phyloP scores from a whole-genome alignment of 768 basidiomycete genomes.

The Tricholoma furcatifolium region DNA sequence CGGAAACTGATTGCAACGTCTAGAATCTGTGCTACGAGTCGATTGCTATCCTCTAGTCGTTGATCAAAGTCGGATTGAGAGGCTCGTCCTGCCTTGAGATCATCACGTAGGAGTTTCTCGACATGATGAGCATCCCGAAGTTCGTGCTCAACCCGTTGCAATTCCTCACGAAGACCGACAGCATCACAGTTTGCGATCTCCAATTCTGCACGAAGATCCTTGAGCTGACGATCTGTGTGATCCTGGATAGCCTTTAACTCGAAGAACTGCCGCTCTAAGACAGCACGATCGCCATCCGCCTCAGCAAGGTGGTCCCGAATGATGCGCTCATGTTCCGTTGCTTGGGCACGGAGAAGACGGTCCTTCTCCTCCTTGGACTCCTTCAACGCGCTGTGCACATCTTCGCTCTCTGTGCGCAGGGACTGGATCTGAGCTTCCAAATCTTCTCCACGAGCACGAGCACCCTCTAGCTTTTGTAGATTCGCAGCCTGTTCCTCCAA shows the following conservation, averaged over 20 bases:
- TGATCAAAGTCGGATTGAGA: conserved; percentile 71
- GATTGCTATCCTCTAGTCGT: conserved; percentile 59
- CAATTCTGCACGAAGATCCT: conserved; percentile 56
- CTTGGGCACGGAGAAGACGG: conserved; percentile 66
- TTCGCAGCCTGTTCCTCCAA: conserved; percentile 77
- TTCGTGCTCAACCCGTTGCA: conserved; percentile 69
- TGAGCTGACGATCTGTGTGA: conserved; percentile 57
- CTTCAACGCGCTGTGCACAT: conserved; percentile 64
- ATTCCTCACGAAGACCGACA: conserved; percentile 67
- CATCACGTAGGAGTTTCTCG: conserved; percentile 71
- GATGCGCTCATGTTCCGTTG: conserved; percentile 59
- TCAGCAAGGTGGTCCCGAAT: conserved; percentile 90
- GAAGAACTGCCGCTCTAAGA: conserved; percentile 84
- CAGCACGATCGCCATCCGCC: conserved; percentile 91
- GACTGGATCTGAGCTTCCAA: conserved; percentile 72
- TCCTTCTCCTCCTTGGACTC: conserved; percentile 80
- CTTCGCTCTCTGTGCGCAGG: conserved; percentile 69
- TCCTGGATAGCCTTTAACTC: conserved; percentile 68
- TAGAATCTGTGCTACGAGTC: conserved; percentile 78
- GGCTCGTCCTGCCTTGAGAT: conserved; percentile 65
- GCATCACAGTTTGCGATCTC: conserved; percentile 71
- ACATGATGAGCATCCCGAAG: conserved; percentile 64
- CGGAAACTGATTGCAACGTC: conserved; percentile 80
- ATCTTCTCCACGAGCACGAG: conserved; percentile 71
- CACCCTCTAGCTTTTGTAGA: conserved; percentile 70